A percentile compares a stretch with the other conserved stretches of the same genome.
These are phyloP conservation scores for Colletotrichum tofieldiae DNA, from an alignment of 2,329 filamentous ascomycete genomes.

Conservation along the genomic window DNA sequence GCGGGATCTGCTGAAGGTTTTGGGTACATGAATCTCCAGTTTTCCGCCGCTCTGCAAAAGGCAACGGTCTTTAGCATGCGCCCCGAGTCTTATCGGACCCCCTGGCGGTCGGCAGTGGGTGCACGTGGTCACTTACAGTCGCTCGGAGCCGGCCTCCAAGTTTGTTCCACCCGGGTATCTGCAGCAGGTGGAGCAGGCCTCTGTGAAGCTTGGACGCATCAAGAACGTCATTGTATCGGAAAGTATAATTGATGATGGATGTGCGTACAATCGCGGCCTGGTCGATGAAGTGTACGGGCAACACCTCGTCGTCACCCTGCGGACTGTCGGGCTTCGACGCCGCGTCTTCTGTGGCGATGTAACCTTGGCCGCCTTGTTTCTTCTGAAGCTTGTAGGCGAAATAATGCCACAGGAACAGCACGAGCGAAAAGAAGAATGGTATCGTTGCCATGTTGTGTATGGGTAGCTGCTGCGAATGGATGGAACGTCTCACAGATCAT, in stretches of 20 bases:
- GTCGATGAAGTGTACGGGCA: constrained; percentile 11
- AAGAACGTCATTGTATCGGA: constrained; percentile 63
- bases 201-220: constrained; percentile 56
- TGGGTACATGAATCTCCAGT: constrained; percentile 6
- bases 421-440: too few relatives aligned
- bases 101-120: background rate
- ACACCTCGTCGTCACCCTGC: background rate
- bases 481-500: too few relatives aligned
- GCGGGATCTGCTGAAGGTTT: background rate
- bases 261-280: background rate
- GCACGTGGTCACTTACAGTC: constrained; percentile 49
- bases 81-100: too few relatives aligned
- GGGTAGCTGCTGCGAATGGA: too few relatives aligned
- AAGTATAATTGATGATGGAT: constrained; percentile 45
- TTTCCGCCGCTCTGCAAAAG: background rate
- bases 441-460: too few relatives aligned
- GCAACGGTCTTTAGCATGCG: background rate
- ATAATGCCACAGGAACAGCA: too few relatives aligned
- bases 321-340: too few relatives aligned
- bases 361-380: too few relatives aligned
- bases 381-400: too few relatives aligned
- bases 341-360: too few relatives aligned
- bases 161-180: constrained; percentile 61
- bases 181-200: constrained; percentile 56
- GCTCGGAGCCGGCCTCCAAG: constrained; percentile 60